Conservation (phyloP, 768 basidiomycete genomes). For the Mycena metata region DNA sequence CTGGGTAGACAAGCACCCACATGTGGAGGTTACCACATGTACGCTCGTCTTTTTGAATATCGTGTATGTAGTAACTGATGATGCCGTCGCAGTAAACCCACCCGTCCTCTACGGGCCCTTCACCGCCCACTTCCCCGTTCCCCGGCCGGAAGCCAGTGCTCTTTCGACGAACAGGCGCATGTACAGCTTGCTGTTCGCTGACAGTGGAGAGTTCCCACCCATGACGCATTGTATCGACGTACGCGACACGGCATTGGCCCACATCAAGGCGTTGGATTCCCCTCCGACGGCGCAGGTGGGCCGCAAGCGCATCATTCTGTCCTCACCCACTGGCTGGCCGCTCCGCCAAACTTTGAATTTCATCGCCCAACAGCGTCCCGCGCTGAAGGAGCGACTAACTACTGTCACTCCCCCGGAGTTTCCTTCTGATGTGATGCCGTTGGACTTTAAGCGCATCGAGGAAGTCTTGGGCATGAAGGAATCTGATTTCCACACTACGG, state of each 20-base stretch:
- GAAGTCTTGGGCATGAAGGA: conserved; percentile 29
- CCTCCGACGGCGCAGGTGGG: conserved; percentile 43
- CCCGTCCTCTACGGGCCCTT: conserved; percentile 56
- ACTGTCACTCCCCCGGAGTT: conserved; percentile 36
- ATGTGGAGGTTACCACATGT: conserved; percentile 57
- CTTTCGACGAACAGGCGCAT: conserved; percentile 43
- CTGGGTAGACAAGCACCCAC: conserved; percentile 54
- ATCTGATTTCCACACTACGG: conserved; percentile 8
- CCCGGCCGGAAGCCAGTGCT: conserved; percentile 39
- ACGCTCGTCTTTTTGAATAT: conserved; percentile 26
- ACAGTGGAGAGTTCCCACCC: conserved; percentile 42
- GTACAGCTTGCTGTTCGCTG: conserved; percentile 43
- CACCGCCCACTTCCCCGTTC: conserved; percentile 43
- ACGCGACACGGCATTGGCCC: conserved; percentile 49
- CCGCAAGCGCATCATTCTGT: conserved; percentile 50
- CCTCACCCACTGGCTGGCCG: conserved; percentile 46
- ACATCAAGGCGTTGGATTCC: conserved; percentile 46
- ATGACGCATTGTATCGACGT: conserved; percentile 46
- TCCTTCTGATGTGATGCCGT: conserved; percentile 40
- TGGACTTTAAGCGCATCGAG: conserved; percentile 44
- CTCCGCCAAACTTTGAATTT: conserved; percentile 40
- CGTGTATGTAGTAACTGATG: not conserved
- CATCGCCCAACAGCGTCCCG: conserved; percentile 47
- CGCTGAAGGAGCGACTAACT: conserved; percentile 46
- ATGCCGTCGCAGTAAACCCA: conserved; percentile 49